Evolutionary conservation across 2,329 filamentous ascomycete genomes (phyloP).

Genomic region (Clathrospora elynae): DNA sequence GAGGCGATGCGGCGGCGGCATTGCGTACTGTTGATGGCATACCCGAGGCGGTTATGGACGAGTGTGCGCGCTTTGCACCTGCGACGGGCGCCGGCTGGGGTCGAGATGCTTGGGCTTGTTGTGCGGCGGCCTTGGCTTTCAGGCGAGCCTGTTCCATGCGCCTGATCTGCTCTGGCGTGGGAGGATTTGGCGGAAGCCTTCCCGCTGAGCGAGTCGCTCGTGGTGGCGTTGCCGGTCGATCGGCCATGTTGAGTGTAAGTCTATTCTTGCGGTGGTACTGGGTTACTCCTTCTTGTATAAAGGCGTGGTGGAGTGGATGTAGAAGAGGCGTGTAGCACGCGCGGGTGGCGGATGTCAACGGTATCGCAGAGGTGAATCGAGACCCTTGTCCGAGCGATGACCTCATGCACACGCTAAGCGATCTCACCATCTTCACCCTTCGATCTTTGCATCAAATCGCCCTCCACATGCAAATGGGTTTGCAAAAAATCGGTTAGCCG

Average conservation of each 20-base stretch:
- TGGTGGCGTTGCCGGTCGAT: conserved; percentile 57
- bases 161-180: conserved; percentile 66
- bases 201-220: conserved; percentile 47
- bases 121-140: conserved; percentile 80
- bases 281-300: too few species aligned
- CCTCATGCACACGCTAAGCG: conserved; percentile 43
- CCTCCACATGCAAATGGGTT: conserved; percentile 8
- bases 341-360: conserved; percentile 21
- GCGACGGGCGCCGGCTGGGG: conserved; percentile 38
- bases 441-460: conserved; percentile 16
- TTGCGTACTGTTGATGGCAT: conserved; percentile 65
- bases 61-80: conserved; percentile 74
- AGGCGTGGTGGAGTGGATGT: background rate
- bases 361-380: conserved; percentile 12
- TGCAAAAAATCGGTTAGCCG: too few species aligned
- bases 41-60: conserved; percentile 63
- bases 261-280: too few species aligned
- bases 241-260: conserved; percentile 36
- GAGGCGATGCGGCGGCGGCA: conserved; percentile 61
- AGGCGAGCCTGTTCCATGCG: conserved; percentile 81
- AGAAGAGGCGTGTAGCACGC: background rate
- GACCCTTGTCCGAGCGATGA: conserved; percentile 37
- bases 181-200: conserved; percentile 52
- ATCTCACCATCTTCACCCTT: conserved; percentile 21
- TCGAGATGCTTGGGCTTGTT: conserved; percentile 44